These are phyloP conservation scores for Nannochloropsis salina DNA, from an alignment of 108 stramenopile genomes.

Conservation along the genomic window DNA sequence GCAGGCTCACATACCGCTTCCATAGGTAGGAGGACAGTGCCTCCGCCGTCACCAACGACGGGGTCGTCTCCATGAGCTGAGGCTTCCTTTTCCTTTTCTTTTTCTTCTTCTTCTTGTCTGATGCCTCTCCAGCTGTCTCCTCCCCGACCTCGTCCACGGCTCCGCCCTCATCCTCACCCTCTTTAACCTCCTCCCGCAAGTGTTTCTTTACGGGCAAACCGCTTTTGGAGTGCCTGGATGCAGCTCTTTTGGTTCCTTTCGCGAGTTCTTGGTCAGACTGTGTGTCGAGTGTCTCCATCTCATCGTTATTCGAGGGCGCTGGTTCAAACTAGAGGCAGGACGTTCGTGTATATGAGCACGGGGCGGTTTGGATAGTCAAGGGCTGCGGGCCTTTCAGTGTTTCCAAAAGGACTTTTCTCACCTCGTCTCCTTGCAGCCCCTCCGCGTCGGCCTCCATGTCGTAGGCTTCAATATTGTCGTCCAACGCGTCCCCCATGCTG, in stretches of 20 bases:
- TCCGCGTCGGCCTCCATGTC: neutral
- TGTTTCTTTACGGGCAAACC: too few relatives aligned
- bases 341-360: too few relatives aligned
- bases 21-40: slow-evolving; percentile 15
- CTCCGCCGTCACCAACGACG: neutral
- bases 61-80: neutral
- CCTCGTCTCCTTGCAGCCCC: neutral
- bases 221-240: too few relatives aligned
- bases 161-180: neutral
- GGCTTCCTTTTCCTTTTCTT: neutral
- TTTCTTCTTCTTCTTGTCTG: neutral
- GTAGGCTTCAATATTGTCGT: slow-evolving; percentile 12
- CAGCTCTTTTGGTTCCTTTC: too few relatives aligned
- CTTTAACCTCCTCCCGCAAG: neutral
- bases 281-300: too few relatives aligned
- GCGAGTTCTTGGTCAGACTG: too few relatives aligned
- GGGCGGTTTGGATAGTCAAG: too few relatives aligned
- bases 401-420: neutral
- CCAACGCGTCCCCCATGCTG: neutral
- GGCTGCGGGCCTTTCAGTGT: too few relatives aligned
- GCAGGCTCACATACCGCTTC: slow-evolving; percentile 12
- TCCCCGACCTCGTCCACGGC: neutral
- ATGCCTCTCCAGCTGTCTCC: neutral
- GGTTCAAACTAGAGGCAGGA: too few relatives aligned
- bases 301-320: too few relatives aligned